Conservation (phyloP, 345 rosid genomes). For the Abelmoschus esculentus region DNA sequence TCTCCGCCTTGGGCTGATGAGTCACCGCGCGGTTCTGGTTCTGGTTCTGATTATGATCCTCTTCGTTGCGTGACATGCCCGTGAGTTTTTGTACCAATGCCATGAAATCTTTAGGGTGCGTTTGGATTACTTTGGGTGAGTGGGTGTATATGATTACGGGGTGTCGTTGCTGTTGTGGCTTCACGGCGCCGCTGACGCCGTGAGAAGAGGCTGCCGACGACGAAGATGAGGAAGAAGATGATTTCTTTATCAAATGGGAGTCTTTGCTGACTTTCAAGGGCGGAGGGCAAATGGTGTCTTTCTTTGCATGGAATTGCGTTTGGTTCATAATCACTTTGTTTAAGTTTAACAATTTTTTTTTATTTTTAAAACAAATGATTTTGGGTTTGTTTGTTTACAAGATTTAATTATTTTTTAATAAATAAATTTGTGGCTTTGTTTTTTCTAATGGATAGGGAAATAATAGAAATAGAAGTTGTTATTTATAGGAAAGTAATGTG, state of each 20-base stretch:
- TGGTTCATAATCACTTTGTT: conserved; percentile 24
- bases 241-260: conserved; percentile 50
- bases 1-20: conserved; percentile 9
- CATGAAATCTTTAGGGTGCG: conserved; percentile 37
- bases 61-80: conserved; percentile 52
- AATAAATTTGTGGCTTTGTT: not conserved
- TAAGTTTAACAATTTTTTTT: too few relatives aligned
- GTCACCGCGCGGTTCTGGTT: not conserved
- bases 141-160: conserved; percentile 96
- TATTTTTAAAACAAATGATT: not conserved
- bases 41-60: conserved; percentile 11
- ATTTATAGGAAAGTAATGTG: not conserved
- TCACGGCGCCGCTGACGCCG: conserved; percentile 20
- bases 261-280: conserved; percentile 38
- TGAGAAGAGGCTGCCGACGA: conserved; percentile 30
- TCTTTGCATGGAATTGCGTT: conserved; percentile 13
- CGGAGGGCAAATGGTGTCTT: conserved; percentile 19
- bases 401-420: not conserved
- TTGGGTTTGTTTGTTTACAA: not conserved
- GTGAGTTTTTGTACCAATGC: conserved; percentile 77
- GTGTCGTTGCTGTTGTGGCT: conserved; percentile 43
- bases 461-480: not conserved
- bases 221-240: conserved; percentile 20
- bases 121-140: conserved; percentile 81
- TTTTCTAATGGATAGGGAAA: not conserved